phyloP scores from a whole-genome alignment of 495 filamentous ascomycete genomes.

The Aspergillus hancockii region DNA sequence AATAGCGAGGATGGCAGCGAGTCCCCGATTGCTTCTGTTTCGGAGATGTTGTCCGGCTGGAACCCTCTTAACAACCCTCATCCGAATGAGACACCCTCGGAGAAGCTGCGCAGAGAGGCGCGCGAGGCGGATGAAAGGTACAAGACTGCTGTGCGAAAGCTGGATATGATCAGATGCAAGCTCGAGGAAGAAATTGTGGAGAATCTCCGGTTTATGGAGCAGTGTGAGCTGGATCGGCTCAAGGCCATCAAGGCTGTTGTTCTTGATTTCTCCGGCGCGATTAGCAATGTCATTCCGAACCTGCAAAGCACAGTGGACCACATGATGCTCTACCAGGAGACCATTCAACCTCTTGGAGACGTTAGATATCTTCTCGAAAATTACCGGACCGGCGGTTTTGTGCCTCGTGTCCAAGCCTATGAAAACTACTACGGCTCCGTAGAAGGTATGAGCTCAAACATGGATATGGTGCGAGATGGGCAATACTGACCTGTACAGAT shows the following conservation, averaged over 20 bases:
- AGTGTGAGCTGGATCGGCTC: slow-evolving; percentile 91
- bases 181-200: slow-evolving; percentile 92
- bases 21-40: slow-evolving; percentile 76
- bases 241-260: slow-evolving; percentile 98
- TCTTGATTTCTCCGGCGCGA: slow-evolving; percentile 94
- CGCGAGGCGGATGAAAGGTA: slow-evolving; percentile 91
- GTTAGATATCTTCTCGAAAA: slow-evolving; percentile 95
- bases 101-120: slow-evolving; percentile 85
- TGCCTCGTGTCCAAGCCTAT: slow-evolving; percentile 88
- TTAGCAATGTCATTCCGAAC: slow-evolving; percentile 97
- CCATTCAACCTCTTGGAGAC: slow-evolving; percentile 89
- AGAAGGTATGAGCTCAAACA: slow-evolving; percentile 53
- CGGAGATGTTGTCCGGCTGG: slow-evolving; percentile 87
- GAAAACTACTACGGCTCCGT: slow-evolving; percentile 99
- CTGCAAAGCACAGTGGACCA: slow-evolving; percentile 93
- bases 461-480: neutral
- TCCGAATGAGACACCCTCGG: slow-evolving; percentile 86
- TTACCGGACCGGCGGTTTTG: slow-evolving; percentile 91
- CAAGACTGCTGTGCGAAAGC: slow-evolving; percentile 77
- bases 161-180: slow-evolving; percentile 88
- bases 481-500: slow-evolving; percentile 52
- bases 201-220: slow-evolving; percentile 94
- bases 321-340: slow-evolving; percentile 99
- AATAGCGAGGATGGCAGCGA: slow-evolving; percentile 59
- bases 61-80: slow-evolving; percentile 87